Base-by-base conservation (phyloP, 164 flowering plant species). In the Magnolia officinalis region DNA sequence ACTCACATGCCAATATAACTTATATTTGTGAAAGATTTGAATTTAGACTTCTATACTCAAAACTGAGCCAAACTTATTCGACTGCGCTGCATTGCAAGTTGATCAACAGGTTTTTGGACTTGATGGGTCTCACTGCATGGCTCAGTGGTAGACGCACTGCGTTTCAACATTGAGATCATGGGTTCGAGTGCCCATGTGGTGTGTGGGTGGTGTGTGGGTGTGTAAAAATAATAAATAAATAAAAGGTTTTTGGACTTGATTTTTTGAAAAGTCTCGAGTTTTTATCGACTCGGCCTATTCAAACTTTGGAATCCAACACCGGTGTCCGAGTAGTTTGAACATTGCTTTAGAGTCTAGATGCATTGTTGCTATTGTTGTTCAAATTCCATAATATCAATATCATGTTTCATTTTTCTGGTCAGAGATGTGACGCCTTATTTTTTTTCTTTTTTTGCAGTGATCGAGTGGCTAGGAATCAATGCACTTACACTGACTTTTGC, bases 381-480 rank as follows among this genome's bases (percentile, higher is more conserved):
- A n/a, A 50, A 72, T 72, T 14, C 24, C 51, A 20, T 72, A 52
- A 24, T 50, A 68, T 24, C 14, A 66, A 23, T 16, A 23, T 4
- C 59, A 55, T 73, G 21, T 31, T 16, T 8, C 8, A 20, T 20
- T 50, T 67, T 52, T 23, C 52, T 68, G 11, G 6, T 68, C 52
- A 55, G 50, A n/a, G 3, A 8, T 52, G 4, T 52, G 2, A 31
- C 29, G n/a, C 7, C 11, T 37, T 20, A 18, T 68, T 29, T 49
- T 20, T 29, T 26, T 66, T 9, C 50, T 2, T 63, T 45, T 73
- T 63, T 76, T 82, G 77, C 90, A 95, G 97, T 88, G 85, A 66
- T 85, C 37, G 84, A 90, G 76, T 80, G 83, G 86, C 74, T 79
- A 8, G 98, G 96, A 61, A 24, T 89, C 10, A 88, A 88, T 81